Conservation (phyloP, 1,284 basidiomycete genomes). For the Boletus chippewaensis region DNA sequence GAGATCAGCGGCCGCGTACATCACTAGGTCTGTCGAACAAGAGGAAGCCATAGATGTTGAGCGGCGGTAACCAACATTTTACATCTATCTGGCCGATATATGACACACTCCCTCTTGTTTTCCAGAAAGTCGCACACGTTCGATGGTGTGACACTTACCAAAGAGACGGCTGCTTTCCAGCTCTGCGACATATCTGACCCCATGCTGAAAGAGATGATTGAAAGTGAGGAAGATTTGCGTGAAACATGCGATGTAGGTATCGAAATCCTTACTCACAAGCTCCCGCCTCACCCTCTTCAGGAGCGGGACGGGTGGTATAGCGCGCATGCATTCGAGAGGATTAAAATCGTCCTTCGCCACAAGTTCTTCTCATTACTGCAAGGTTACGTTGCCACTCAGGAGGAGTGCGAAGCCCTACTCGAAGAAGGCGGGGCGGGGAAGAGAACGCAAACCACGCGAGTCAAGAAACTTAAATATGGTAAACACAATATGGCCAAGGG, state of each 20-base stretch:
- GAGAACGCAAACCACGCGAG: slow-evolving; percentile 37
- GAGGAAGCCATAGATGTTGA: slow-evolving; percentile 40
- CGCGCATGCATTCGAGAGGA: slow-evolving; percentile 65
- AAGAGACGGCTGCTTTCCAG: slow-evolving; percentile 87
- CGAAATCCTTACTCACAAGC: not conserved
- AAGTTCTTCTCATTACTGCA: slow-evolving; percentile 84
- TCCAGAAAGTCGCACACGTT: slow-evolving; percentile 74
- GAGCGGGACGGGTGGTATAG: slow-evolving; percentile 85
- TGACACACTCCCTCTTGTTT: not conserved
- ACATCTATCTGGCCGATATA: not conserved
- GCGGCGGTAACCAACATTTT: slow-evolving; percentile 31
- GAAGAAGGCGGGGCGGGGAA: slow-evolving; percentile 41
- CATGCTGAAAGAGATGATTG: slow-evolving; percentile 73
- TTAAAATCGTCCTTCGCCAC: slow-evolving; percentile 78
- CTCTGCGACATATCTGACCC: slow-evolving; percentile 87
- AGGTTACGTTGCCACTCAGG: slow-evolving; percentile 61
- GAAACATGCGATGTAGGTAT: slow-evolving; percentile 65
- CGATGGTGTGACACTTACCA: slow-evolving; percentile 74
- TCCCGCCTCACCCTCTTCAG: slow-evolving; percentile 31
- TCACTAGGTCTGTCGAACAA: slow-evolving; percentile 36
- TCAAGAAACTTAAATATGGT: slow-evolving; percentile 48
- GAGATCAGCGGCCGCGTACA: slow-evolving; percentile 30
- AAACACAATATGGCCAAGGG: slow-evolving; percentile 85
- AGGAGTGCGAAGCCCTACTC: slow-evolving; percentile 64
- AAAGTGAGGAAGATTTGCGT: slow-evolving; percentile 59